Conservation (phyloP, 2,329 filamentous ascomycete genomes). For the Fusarium sp. region DNA sequence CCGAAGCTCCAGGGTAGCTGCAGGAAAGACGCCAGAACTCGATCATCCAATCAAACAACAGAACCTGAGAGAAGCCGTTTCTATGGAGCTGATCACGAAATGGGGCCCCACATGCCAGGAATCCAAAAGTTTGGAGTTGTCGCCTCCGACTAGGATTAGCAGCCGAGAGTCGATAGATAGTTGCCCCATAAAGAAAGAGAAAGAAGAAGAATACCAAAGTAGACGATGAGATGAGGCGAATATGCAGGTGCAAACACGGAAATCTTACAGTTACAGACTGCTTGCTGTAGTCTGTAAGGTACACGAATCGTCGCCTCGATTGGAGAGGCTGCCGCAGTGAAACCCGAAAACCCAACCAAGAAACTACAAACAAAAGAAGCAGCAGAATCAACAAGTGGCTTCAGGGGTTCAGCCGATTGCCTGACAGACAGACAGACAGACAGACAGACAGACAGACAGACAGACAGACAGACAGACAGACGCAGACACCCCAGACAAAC, state of each 20-base stretch:
- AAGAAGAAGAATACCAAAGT: slow-evolving; percentile 13
- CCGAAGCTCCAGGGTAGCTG: slow-evolving; percentile 13
- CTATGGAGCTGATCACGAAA: slow-evolving; percentile 28
- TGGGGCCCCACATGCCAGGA: slow-evolving; percentile 20
- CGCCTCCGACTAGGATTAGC: slow-evolving; percentile 5
- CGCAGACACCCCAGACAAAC: neutral
- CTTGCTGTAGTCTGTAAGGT: slow-evolving; percentile 17
- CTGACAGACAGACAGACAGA: slow-evolving; percentile 3
- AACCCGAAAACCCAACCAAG: slow-evolving; percentile 30
- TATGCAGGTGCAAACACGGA: neutral
- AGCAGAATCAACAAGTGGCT: slow-evolving; percentile 3
- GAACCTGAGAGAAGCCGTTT: neutral
- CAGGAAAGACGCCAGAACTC: neutral
- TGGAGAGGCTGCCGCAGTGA: slow-evolving; percentile 24
- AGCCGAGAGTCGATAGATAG: slow-evolving; percentile 20
- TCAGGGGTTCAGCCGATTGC: slow-evolving; percentile 18
- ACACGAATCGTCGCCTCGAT: slow-evolving; percentile 6
- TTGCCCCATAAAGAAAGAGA: slow-evolving; percentile 7
- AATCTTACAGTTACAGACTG: neutral
- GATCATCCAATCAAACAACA: neutral
- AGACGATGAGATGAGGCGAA: slow-evolving; percentile 12
- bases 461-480: no score
- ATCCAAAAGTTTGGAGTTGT: slow-evolving; percentile 20
- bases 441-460: neutral
- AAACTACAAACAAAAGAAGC: neutral